These are phyloP conservation scores for Talaromyces trachyspermus DNA, from an alignment of 495 filamentous ascomycete genomes.

Conservation along the genomic window DNA sequence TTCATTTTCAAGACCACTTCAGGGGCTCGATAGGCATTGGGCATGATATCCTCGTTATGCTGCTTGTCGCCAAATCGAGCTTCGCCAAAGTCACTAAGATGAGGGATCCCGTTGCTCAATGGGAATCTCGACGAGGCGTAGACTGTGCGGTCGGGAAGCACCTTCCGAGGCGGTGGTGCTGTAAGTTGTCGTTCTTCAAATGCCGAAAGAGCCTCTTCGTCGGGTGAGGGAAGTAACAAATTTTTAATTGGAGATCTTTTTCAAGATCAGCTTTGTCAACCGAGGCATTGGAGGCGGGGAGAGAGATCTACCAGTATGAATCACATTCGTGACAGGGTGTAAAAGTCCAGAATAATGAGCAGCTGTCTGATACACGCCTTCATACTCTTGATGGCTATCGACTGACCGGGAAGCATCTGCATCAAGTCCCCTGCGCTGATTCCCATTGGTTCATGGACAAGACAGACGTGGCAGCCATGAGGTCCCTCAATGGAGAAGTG, in stretches of 20 bases:
- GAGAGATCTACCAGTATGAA: constrained; percentile 32
- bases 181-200: too few species aligned
- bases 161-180: too few species aligned
- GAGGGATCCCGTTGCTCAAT: constrained; percentile 10
- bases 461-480: constrained; percentile 23
- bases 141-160: too few species aligned
- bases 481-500: constrained; percentile 18
- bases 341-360: constrained; percentile 32
- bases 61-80: constrained; percentile 18
- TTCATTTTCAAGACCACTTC: constrained; percentile 28
- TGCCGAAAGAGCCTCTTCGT: too few species aligned
- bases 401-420: not conserved
- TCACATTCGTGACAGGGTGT: constrained; percentile 25
- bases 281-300: too few species aligned
- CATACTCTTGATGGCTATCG: not conserved
- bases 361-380: constrained; percentile 15
- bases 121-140: constrained; percentile 1
- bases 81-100: constrained; percentile 23
- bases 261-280: too few species aligned
- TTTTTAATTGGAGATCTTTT: too few species aligned
- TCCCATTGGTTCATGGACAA: constrained; percentile 23
- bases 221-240: too few species aligned
- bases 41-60: constrained; percentile 16
- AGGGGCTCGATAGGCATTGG: constrained; percentile 28
- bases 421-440: constrained; percentile 6